These are phyloP conservation scores for Teunomyces stri DNA, from an alignment of 805 yeast genomes.

Conservation along the genomic window DNA sequence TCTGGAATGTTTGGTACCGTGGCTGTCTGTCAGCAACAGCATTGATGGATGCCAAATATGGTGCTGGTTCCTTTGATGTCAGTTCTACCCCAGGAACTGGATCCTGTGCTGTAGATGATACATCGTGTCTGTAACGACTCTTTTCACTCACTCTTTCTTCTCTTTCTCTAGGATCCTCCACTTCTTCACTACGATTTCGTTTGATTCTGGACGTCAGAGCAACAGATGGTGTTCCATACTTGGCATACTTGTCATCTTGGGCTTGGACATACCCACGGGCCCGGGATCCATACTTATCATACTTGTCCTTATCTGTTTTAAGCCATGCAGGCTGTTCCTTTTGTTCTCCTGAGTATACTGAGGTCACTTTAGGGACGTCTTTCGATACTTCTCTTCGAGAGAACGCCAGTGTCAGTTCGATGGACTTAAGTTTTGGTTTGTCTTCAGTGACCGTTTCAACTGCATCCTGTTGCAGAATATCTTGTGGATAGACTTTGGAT, in stretches of 20 bases:
- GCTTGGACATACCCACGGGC: not conserved
- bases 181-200: constrained; percentile 7
- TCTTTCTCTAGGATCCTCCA: constrained; percentile 3
- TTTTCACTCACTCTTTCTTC: not conserved
- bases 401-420: constrained; percentile 13
- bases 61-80: constrained; percentile 6
- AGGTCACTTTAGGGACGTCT: not conserved
- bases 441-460: not conserved
- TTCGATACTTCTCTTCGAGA: constrained; percentile 18
- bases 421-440: not conserved
- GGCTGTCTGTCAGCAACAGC: not conserved
- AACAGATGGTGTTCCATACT: constrained; percentile 10
- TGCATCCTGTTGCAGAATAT: not conserved
- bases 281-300: constrained; percentile 39
- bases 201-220: constrained; percentile 4
- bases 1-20: constrained; percentile 38
- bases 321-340: constrained; percentile 40
- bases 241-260: constrained; percentile 16
- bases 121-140: not conserved
- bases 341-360: constrained; percentile 21
- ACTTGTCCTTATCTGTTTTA: constrained; percentile 30
- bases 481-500: not conserved
- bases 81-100: not conserved
- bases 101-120: not conserved
- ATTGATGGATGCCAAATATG: constrained; percentile 1